A percentile compares a stretch with the other conserved stretches of the same genome.
Evolutionary conservation across 305 asterid genomes (phyloP).

Genomic region (Fraxinus albicans): DNA sequence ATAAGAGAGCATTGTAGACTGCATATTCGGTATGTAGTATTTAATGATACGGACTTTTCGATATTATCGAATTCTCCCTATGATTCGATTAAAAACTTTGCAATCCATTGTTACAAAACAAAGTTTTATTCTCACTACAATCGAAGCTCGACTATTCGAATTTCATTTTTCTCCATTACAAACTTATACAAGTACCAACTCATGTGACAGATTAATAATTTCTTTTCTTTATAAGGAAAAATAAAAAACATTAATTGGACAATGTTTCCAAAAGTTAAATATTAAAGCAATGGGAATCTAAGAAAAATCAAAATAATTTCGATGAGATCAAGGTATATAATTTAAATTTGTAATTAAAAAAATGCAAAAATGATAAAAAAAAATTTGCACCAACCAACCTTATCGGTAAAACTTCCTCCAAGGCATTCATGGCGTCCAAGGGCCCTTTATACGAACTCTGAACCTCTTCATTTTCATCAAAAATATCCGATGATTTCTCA

Average conservation of each 20-base stretch:
- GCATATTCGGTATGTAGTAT: neutral
- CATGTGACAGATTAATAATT: neutral
- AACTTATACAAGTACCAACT: neutral
- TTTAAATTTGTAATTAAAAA: neutral
- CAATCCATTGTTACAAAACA: too few relatives aligned
- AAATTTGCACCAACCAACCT: slow-evolving; percentile 42
- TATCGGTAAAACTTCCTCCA: slow-evolving; percentile 73
- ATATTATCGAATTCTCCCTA: neutral
- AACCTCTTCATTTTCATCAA: slow-evolving; percentile 59
- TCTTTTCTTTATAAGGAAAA: neutral
- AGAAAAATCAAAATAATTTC: neutral
- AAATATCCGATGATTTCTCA: slow-evolving; percentile 48
- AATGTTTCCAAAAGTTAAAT: neutral
- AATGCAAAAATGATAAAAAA: neutral
- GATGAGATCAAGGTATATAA: neutral
- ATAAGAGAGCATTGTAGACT: neutral
- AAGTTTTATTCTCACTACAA: neutral
- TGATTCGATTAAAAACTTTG: neutral
- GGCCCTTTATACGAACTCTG: slow-evolving; percentile 71
- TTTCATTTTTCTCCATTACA: neutral
- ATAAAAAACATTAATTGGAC: neutral
- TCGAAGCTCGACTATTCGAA: neutral
- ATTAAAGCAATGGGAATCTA: neutral
- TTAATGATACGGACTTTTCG: neutral
- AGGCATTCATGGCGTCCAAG: slow-evolving; percentile 55